phyloP scores from a whole-genome alignment of 164 flowering plant species.

The Macadamia tetraphylla region DNA sequence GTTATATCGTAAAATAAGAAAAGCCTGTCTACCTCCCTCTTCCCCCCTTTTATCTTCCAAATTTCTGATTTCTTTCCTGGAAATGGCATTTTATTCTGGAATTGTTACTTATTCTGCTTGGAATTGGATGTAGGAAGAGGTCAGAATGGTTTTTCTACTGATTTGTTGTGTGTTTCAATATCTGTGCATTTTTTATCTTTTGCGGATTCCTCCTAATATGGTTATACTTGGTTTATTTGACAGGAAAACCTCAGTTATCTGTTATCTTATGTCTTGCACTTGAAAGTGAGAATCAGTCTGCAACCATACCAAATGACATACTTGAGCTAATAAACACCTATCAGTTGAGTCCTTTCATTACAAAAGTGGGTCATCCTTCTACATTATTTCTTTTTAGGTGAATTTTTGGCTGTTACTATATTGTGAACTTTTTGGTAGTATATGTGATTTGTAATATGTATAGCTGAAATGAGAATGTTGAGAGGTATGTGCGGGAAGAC shows the following conservation, averaged over 20 bases:
- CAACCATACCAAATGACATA: slow-evolving; percentile 43
- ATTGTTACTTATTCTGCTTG: background rate
- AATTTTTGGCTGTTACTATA: background rate
- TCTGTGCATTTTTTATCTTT: background rate
- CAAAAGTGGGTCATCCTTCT: slow-evolving; percentile 57
- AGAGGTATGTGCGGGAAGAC: no score
- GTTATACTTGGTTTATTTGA: slow-evolving; percentile 21
- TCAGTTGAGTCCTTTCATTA: slow-evolving; percentile 71
- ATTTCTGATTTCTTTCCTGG: no score
- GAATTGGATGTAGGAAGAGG: background rate
- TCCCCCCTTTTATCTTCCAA: no score
- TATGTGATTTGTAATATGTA: no score
- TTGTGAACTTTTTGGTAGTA: no score
- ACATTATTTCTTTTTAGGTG: background rate
- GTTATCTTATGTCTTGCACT: slow-evolving; percentile 54
- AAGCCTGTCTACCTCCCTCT: no score
- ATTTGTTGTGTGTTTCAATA: no score
- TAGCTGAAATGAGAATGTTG: no score
- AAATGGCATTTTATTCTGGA: no score
- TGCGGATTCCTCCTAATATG: background rate
- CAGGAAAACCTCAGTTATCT: slow-evolving; percentile 57
- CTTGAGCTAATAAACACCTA: slow-evolving; percentile 53
- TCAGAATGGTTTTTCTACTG: no score
- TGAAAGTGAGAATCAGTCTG: slow-evolving; percentile 27
- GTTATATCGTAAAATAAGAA: no score